These are phyloP conservation scores for Leishmania tropica DNA, from an alignment of 208 protist genomes.

Conservation along the genomic window DNA sequence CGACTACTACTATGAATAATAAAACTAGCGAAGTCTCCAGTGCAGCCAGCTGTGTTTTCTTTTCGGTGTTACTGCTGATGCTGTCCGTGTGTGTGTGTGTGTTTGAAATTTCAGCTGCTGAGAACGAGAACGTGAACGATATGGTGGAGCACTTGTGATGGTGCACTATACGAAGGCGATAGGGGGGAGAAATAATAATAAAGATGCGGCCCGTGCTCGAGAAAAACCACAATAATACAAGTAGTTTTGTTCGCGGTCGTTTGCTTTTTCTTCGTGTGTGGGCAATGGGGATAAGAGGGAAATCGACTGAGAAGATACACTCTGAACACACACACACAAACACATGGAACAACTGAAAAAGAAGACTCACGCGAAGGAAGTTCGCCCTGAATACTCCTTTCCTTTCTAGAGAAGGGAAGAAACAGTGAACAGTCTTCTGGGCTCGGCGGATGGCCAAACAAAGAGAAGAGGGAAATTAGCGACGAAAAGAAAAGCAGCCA, in stretches of 20 bases:
- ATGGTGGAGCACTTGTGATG: not conserved
- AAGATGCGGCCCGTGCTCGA: not conserved
- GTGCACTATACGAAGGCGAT: not conserved
- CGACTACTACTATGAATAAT: not conserved
- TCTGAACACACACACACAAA: not conserved
- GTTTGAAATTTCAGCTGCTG: not conserved
- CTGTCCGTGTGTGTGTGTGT: not conserved
- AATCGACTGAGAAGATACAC: not conserved
- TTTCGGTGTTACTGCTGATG: not conserved
- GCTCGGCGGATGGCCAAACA: not conserved
- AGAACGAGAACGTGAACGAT: not conserved
- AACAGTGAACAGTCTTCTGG: not conserved
- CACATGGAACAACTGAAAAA: not conserved
- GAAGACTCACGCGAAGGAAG: not conserved
- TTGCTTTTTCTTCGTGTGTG: not conserved
- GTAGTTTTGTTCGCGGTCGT: not conserved
- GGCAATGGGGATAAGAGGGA: not conserved
- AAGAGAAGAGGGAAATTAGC: not conserved
- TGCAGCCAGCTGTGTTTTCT: not conserved
- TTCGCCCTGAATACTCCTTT: not conserved
- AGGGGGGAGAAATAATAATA: not conserved
- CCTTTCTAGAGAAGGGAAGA: not conserved
- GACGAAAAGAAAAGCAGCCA: not conserved
- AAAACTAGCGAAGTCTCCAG: not conserved
- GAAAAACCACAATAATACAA: too few species aligned